A percentile compares a stretch with the other conserved stretches of the same genome.
Conservation (phyloP, 2,329 filamentous ascomycete species). For the Colletotrichum musae region DNA sequence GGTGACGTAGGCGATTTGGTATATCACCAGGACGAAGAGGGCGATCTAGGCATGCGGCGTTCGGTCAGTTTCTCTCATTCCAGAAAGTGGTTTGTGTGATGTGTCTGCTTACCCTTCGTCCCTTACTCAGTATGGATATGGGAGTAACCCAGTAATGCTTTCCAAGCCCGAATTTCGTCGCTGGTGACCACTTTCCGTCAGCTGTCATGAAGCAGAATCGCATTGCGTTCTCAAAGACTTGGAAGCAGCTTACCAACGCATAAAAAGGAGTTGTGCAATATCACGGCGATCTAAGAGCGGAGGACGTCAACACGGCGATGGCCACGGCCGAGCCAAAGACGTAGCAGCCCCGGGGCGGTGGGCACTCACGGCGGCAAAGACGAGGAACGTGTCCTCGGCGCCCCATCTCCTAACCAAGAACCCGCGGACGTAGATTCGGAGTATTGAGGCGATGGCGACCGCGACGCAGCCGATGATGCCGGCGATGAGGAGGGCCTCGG, state of each 20-base stretch:
- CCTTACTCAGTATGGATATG: background rate
- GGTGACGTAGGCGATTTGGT: conserved; percentile 48
- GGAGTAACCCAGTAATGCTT: conserved; percentile 31
- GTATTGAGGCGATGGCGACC: background rate
- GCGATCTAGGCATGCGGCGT: conserved; percentile 44
- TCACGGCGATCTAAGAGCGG: conserved; percentile 2
- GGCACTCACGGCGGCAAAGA: conserved; percentile 2
- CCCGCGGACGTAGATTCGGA: conserved; percentile 45
- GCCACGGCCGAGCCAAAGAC: too few relatives aligned
- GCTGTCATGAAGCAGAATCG: background rate
- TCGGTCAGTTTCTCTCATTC: background rate
- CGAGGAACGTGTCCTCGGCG: conserved; percentile 43
- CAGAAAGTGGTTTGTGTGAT: background rate
- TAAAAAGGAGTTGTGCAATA: background rate
- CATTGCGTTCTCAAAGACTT: too few relatives aligned
- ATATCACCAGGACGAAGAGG: conserved; percentile 48
- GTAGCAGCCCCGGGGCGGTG: background rate
- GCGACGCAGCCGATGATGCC: conserved; percentile 4
- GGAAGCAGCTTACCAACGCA: conserved; percentile 4
- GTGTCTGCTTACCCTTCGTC: conserved; percentile 19
- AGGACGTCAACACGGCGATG: background rate
- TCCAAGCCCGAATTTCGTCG: conserved; percentile 42
- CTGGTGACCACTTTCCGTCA: background rate
- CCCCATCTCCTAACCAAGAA: conserved; percentile 46
- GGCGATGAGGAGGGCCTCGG: conserved; percentile 11